A percentile compares a stretch with the other conserved stretches of the same genome.
phyloP scores from a whole-genome alignment of 1,139 yeast genomes.

The Yamadazyma blattariae region DNA sequence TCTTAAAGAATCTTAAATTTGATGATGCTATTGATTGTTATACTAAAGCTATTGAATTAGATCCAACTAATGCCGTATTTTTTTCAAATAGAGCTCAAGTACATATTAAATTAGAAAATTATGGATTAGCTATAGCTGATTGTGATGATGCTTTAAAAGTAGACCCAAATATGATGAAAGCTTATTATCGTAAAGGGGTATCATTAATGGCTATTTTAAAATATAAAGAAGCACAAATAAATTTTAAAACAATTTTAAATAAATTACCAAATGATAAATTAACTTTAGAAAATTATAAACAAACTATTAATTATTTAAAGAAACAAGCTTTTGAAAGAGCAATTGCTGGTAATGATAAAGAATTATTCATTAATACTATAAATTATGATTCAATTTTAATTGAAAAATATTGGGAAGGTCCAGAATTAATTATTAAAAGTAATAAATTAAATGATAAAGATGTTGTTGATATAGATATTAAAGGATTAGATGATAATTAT shows the following conservation, averaged over 20 bases:
- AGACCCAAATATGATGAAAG: slow-evolving; percentile 71
- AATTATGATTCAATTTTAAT: slow-evolving; percentile 51
- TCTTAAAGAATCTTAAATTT: slow-evolving; percentile 59
- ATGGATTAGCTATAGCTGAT: slow-evolving; percentile 80
- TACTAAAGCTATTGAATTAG: slow-evolving; percentile 72
- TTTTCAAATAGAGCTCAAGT: slow-evolving; percentile 91
- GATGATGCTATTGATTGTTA: slow-evolving; percentile 69
- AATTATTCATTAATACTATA: slow-evolving; percentile 33
- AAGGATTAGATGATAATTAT: slow-evolving; percentile 46
- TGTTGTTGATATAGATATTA: slow-evolving; percentile 21
- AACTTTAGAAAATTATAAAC: slow-evolving; percentile 62
- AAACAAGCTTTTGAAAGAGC: slow-evolving; percentile 84
- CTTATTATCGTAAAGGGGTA: slow-evolving; percentile 80
- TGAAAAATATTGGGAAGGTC: slow-evolving; percentile 68
- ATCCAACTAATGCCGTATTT: slow-evolving; percentile 66
- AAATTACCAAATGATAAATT: slow-evolving; percentile 67
- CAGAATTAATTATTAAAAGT: slow-evolving; percentile 44
- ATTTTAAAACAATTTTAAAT: slow-evolving; percentile 62
- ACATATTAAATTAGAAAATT: slow-evolving; percentile 78
- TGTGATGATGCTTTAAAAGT: slow-evolving; percentile 68
- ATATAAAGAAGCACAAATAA: slow-evolving; percentile 71
- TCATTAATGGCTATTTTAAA: slow-evolving; percentile 75
- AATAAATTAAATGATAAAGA: slow-evolving; percentile 13
- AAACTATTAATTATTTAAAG: slow-evolving; percentile 66
- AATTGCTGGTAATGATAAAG: slow-evolving; percentile 62